Evolutionary conservation across 2,329 filamentous ascomycete genomes (phyloP), one percentile per base, ranked within the genome.

Genomic region (Fusarium sp.): DNA sequence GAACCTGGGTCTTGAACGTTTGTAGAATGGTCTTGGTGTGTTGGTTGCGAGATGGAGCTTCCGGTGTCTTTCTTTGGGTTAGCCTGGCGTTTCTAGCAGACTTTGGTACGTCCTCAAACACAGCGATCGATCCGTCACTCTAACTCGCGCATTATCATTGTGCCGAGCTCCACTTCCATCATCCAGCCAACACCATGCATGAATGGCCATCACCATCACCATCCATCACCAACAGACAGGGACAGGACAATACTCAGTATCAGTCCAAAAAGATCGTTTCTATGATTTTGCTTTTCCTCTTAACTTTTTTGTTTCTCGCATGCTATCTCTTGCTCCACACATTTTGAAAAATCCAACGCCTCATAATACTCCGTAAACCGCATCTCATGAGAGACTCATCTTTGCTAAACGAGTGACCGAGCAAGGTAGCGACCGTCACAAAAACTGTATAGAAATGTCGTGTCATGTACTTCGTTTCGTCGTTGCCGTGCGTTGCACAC

Each of bases 381-480:
- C 58, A 49, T 57, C 44, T 71, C 64, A 65, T 58, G 64, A 72
- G 69, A 67, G 49, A 38, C 38, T 12, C 57, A 36, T 56, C 44
- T 67, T 70, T 20, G 49, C 61, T 72, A 66, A 77, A 75, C 70
- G 73, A 75, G 70, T 72, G 75, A 77, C 64, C 59, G 33, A 69
- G 58, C 67, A 62, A 73, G 62, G 64, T 69, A 74, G 64, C 67
- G 69, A 74, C 60, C 44, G 67, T 68, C 71, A 73, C 69, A 74
- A 75, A 63, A 67, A 69, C 31, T 74, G 56, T 64, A 76, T 68
- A 66, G 56, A 71, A 74, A 74, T 64, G 57, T 64, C 75, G 49
- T 75, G 64, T 78, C 76, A 78, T 78, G 61, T 73, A 75, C 74
- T 67, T 78, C 76, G 74, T 78, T 71, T 77, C 73, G 65, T 78